phyloP scores from a whole-genome alignment of 2,329 filamentous ascomycete species.

The Lachnum nothofagi region DNA sequence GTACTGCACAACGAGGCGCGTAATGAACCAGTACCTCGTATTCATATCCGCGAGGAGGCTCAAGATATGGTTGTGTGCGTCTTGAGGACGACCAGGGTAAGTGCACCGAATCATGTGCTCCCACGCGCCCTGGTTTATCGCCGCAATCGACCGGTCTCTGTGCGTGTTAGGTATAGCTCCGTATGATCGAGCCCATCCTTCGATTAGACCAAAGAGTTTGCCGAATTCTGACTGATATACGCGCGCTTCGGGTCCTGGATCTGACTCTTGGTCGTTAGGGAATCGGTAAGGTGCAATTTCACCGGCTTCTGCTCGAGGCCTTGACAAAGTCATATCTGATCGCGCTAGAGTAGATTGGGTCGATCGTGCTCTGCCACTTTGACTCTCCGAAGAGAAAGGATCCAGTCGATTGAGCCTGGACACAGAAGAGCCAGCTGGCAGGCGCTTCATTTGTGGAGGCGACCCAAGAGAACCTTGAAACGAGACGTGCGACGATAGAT shows the following conservation, averaged over 20 bases:
- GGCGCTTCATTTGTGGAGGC: too few relatives aligned
- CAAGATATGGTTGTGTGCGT: constrained; percentile 32
- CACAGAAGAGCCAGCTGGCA: too few relatives aligned
- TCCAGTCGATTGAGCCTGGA: too few relatives aligned
- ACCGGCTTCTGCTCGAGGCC: too few relatives aligned
- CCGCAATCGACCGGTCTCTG: constrained; percentile 21
- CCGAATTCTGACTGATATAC: constrained; percentile 14
- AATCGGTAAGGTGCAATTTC: neutral
- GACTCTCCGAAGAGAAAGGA: too few relatives aligned
- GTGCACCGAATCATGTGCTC: constrained; percentile 35
- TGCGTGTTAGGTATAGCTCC: constrained; percentile 18
- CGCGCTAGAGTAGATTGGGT: too few relatives aligned
- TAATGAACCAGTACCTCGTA: constrained; percentile 35
- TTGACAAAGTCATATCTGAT: too few relatives aligned
- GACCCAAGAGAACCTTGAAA: neutral
- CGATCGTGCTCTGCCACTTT: too few relatives aligned
- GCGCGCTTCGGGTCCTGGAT: constrained; percentile 4
- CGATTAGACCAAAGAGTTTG: constrained; percentile 19
- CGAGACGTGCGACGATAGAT: neutral
- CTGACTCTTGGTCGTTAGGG: neutral
- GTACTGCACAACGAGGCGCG: constrained; percentile 37
- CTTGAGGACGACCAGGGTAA: constrained; percentile 26
- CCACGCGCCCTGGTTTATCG: constrained; percentile 32
- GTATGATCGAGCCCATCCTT: constrained; percentile 30
- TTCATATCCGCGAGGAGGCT: constrained; percentile 32